These are phyloP conservation scores for Casuarina equisetifolia DNA, from an alignment of 306 rosid genomes.

Conservation along the genomic window DNA sequence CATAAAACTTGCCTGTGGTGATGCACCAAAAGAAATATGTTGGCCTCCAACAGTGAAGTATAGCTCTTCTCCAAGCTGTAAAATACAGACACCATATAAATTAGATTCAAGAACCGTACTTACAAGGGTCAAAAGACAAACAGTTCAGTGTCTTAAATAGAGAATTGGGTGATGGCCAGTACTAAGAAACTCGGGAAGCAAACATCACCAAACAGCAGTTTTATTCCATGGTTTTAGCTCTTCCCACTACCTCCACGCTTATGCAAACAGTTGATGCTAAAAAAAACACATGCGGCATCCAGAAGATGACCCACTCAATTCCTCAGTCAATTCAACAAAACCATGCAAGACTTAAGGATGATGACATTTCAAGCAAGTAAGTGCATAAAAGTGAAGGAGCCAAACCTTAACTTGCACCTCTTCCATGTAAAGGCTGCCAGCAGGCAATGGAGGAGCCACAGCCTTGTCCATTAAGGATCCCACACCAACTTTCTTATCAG, in stretches of 20 bases:
- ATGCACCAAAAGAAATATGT: conserved; percentile 89
- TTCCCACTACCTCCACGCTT: neutral
- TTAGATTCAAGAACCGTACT: conserved; percentile 22
- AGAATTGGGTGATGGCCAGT: conserved; percentile 2
- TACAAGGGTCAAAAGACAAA: conserved; percentile 2
- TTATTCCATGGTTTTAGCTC: neutral
- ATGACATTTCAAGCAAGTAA: conserved; percentile 7
- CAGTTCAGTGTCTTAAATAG: neutral
- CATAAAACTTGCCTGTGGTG: conserved; percentile 77
- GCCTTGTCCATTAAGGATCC: conserved; percentile 95
- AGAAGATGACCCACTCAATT: neutral
- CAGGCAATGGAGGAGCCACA: conserved; percentile 80
- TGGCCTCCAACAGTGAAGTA: conserved; percentile 81
- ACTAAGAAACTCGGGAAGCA: conserved; percentile 16
- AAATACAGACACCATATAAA: conserved; percentile 22
- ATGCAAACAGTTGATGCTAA: neutral
- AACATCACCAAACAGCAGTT: neutral
- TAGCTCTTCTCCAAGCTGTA: conserved; percentile 88
- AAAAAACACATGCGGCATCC: neutral
- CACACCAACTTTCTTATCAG: conserved; percentile 88
- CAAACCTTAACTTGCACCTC: conserved; percentile 96
- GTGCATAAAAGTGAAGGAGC: conserved; percentile 5
- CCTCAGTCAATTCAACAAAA: neutral
- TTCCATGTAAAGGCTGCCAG: conserved; percentile 93
- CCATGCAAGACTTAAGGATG: conserved; percentile 2